Evolutionary conservation across 306 rosid species (phyloP).

Genomic region (Ammopiptanthus mongolicus): DNA sequence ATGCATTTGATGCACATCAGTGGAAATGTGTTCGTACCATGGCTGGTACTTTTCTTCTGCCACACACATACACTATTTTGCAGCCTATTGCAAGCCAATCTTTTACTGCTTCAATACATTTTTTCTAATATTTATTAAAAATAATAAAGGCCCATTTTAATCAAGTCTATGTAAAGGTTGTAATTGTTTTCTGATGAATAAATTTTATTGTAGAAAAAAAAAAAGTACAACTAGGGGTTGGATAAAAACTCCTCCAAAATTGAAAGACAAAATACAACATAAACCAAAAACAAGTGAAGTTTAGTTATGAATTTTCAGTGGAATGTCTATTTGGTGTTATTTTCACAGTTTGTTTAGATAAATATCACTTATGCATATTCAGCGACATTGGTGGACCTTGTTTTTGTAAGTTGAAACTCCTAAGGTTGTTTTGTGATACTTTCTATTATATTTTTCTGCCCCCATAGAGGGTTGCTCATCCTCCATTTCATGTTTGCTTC

Average conservation of each 20-base stretch:
- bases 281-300: neutral
- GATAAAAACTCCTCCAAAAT: neutral
- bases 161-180: neutral
- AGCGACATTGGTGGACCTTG: neutral
- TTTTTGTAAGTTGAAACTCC: neutral
- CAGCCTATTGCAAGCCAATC: neutral
- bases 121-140: neutral
- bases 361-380: neutral
- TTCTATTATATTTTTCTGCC: neutral
- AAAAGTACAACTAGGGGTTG: neutral
- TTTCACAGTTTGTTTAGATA: neutral
- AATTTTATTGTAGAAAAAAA: neutral
- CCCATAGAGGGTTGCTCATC: neutral
- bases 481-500: neutral
- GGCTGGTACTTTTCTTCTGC: constrained; percentile 52
- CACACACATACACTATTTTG: neutral
- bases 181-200: neutral
- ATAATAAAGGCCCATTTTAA: neutral
- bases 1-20: constrained; percentile 70
- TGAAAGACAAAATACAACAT: neutral
- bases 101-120: neutral
- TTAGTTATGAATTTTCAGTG: neutral
- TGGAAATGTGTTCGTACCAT: constrained; percentile 94
- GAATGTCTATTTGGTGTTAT: neutral
- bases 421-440: neutral